Conservation (phyloP, 2,329 filamentous ascomycete genomes). For the Fusarium irregulare region DNA sequence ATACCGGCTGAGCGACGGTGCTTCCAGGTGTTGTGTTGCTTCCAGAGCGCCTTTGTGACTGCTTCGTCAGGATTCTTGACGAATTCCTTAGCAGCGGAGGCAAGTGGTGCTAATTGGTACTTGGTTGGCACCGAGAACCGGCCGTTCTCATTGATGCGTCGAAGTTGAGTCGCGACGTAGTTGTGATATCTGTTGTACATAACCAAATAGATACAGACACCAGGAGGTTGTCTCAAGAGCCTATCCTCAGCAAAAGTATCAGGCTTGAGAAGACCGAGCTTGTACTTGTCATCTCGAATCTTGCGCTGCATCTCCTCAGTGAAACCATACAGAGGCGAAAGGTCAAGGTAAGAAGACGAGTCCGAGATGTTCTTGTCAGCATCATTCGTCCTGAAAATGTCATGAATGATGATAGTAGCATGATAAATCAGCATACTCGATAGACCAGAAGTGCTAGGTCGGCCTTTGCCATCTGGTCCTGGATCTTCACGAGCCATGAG, state of each 20-base stretch:
- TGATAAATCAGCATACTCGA: slow-evolving; percentile 61
- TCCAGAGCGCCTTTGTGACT: background rate
- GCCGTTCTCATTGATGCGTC: slow-evolving; percentile 56
- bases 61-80: background rate
- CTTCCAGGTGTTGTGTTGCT: background rate
- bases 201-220: slow-evolving; percentile 74
- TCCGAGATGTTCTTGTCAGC: slow-evolving; percentile 46
- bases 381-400: slow-evolving; percentile 57
- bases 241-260: slow-evolving; percentile 75
- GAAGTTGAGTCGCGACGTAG: slow-evolving; percentile 78
- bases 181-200: slow-evolving; percentile 86
- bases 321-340: slow-evolving; percentile 58
- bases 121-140: slow-evolving; percentile 48
- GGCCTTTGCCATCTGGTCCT: slow-evolving; percentile 47
- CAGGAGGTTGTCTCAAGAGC: slow-evolving; percentile 72
- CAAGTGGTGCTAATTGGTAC: background rate
- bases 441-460: slow-evolving; percentile 49
- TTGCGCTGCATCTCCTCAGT: slow-evolving; percentile 49
- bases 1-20: background rate
- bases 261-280: slow-evolving; percentile 57
- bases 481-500: slow-evolving; percentile 44
- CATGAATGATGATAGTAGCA: slow-evolving; percentile 64
- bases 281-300: slow-evolving; percentile 49
- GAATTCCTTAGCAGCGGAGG: background rate
- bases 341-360: slow-evolving; percentile 60